A percentile compares a stretch with the other conserved stretches of the same genome.
These are phyloP conservation scores for Hyaloscypha finlandica DNA, from an alignment of 495 filamentous ascomycete species.

Conservation along the genomic window DNA sequence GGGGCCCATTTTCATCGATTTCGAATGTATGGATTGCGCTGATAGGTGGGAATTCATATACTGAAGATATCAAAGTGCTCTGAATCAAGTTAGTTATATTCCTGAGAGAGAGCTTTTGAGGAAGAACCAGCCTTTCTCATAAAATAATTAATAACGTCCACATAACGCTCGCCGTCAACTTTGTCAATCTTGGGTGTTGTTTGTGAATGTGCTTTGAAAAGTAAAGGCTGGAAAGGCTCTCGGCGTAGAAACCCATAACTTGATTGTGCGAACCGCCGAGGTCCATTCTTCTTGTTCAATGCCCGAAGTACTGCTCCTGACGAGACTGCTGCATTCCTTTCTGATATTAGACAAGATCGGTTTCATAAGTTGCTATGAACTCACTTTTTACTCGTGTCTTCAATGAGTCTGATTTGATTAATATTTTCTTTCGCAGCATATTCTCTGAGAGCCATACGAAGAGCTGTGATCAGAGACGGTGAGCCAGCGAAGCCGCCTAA, in stretches of 20 bases:
- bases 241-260: conserved; percentile 36
- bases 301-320: conserved; percentile 36
- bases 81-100: conserved; percentile 6
- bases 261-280: conserved; percentile 25
- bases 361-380: not conserved
- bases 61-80: conserved; percentile 4
- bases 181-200: conserved; percentile 19
- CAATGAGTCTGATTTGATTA: conserved; percentile 15
- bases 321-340: conserved; percentile 32
- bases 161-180: conserved; percentile 17
- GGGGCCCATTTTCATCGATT: not conserved
- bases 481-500: conserved; percentile 39
- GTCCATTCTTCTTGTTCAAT: conserved; percentile 33
- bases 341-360: not conserved
- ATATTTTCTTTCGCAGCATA: not conserved
- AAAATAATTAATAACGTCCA: conserved; percentile 29
- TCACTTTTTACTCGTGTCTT: conserved; percentile 8
- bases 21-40: conserved; percentile 23
- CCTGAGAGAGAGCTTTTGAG: not conserved
- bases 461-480: conserved; percentile 28
- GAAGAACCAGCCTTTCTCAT: conserved; percentile 23
- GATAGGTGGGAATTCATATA: conserved; percentile 14
- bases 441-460: not conserved
- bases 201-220: conserved; percentile 27
- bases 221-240: conserved; percentile 23